Conservation (phyloP, 805 yeast species). For the Myxozyma sirexii region DNA sequence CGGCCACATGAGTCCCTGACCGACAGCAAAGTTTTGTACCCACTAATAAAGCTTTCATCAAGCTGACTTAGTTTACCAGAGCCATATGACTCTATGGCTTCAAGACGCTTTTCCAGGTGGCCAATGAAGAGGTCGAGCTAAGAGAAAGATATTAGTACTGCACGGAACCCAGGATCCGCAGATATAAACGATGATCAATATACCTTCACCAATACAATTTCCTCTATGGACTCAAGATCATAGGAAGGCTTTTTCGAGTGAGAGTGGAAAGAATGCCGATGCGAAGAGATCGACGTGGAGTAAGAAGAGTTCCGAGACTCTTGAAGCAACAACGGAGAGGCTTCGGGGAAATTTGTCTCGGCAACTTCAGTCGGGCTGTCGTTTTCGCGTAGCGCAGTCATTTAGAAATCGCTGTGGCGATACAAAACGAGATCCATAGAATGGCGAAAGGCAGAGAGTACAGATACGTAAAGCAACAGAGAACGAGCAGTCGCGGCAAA, state of each 20-base stretch:
- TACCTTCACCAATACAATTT: slow-evolving; percentile 25
- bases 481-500: too few relatives aligned
- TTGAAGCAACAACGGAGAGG: not conserved
- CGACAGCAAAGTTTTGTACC: slow-evolving; percentile 38
- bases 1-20: slow-evolving; percentile 37
- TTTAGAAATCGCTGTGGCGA: too few relatives aligned
- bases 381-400: too few relatives aligned
- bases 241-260: slow-evolving; percentile 19
- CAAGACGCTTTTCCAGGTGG: slow-evolving; percentile 38
- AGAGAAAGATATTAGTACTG: slow-evolving; percentile 37
- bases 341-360: too few relatives aligned
- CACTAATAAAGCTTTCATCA: slow-evolving; percentile 40
- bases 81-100: slow-evolving; percentile 42
- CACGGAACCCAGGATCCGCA: not conserved
- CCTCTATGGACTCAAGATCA: slow-evolving; percentile 25
- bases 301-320: not conserved
- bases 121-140: slow-evolving; percentile 36
- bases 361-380: too few relatives aligned
- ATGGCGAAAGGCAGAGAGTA: too few relatives aligned
- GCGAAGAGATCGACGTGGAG: not conserved
- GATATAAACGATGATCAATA: not conserved
- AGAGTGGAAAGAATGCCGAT: slow-evolving; percentile 37
- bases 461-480: too few relatives aligned
- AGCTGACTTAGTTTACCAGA: slow-evolving; percentile 38
- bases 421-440: too few relatives aligned